Conservation (phyloP, 2,329 filamentous ascomycete species). For the Fusarium goolgardi region DNA sequence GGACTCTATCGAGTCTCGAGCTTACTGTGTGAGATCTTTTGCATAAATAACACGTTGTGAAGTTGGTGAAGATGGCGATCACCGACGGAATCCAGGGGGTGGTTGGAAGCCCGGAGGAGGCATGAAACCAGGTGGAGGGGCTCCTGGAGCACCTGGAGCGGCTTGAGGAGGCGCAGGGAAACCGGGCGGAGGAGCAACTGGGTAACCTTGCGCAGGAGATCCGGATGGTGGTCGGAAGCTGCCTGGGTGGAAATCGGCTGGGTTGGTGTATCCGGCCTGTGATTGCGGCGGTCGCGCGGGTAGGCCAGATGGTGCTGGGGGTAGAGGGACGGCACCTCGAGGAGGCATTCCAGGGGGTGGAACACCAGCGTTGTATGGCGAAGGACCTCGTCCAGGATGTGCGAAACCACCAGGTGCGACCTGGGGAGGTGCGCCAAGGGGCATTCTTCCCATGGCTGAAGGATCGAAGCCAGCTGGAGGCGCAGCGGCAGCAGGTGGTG, state of each 20-base stretch:
- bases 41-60: constrained; percentile 21
- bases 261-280: constrained; percentile 59
- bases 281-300: constrained; percentile 63
- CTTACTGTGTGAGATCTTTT: constrained; percentile 31
- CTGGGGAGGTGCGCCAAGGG: constrained; percentile 49
- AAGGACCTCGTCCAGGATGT: constrained; percentile 51
- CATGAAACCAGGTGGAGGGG: constrained; percentile 57
- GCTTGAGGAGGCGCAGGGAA: constrained; percentile 55
- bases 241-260: constrained; percentile 61
- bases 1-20: constrained; percentile 30
- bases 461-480: constrained; percentile 53
- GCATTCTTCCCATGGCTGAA: constrained; percentile 48
- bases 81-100: constrained; percentile 58
- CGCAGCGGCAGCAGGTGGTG: constrained; percentile 43
- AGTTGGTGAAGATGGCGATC: constrained; percentile 34
- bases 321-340: constrained; percentile 55
- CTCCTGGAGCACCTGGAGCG: constrained; percentile 48
- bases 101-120: constrained; percentile 60
- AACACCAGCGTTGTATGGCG: constrained; percentile 50
- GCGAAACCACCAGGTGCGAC: constrained; percentile 55
- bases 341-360: constrained; percentile 46
- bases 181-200: constrained; percentile 55
- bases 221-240: constrained; percentile 55
- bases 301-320: constrained; percentile 62
- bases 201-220: constrained; percentile 54